Conservation (phyloP, 225 moss, liverwort and hornwort genomes). For the Polytrichum commune region DNA sequence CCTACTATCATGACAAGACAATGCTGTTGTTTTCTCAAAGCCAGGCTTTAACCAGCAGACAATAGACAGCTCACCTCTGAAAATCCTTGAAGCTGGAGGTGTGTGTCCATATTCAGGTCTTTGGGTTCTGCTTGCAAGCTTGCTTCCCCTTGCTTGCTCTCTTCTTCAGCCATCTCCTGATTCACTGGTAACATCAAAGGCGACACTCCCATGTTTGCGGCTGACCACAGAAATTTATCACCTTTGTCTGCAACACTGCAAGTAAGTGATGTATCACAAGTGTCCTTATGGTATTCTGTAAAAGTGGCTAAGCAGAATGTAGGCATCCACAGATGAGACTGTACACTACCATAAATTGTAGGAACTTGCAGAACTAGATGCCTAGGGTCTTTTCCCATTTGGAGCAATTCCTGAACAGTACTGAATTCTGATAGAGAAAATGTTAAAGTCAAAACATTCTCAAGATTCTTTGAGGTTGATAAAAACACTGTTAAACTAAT, state of each 20-base stretch:
- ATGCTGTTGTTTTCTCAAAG: too few species aligned
- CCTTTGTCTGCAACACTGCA: conserved; percentile 65
- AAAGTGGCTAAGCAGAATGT: neutral
- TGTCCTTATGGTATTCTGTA: too few species aligned
- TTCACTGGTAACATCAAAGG: conserved; percentile 68
- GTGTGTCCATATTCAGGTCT: conserved; percentile 41
- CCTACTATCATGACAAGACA: too few species aligned
- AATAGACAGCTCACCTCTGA: conserved; percentile 43
- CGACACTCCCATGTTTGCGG: conserved; percentile 40
- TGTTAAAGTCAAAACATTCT: too few species aligned
- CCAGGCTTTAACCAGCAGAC: too few species aligned
- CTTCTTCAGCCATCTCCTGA: conserved; percentile 84
- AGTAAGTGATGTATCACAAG: too few species aligned
- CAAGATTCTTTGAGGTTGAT: too few species aligned
- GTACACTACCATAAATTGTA: neutral
- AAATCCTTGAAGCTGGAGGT: conserved; percentile 60
- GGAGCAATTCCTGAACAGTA: too few species aligned
- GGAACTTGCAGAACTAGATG: too few species aligned
- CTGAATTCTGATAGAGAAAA: too few species aligned
- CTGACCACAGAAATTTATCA: conserved; percentile 58
- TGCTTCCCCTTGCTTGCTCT: conserved; percentile 58
- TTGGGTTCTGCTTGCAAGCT: conserved; percentile 24
- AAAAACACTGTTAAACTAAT: too few species aligned
- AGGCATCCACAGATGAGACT: conserved; percentile 10
- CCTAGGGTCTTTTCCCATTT: too few species aligned